Percentiles rank a stretch among this genome's conserved stretches.
phyloP scores from a whole-genome alignment of 805 yeast species.

The Kodamaea leandrae region DNA sequence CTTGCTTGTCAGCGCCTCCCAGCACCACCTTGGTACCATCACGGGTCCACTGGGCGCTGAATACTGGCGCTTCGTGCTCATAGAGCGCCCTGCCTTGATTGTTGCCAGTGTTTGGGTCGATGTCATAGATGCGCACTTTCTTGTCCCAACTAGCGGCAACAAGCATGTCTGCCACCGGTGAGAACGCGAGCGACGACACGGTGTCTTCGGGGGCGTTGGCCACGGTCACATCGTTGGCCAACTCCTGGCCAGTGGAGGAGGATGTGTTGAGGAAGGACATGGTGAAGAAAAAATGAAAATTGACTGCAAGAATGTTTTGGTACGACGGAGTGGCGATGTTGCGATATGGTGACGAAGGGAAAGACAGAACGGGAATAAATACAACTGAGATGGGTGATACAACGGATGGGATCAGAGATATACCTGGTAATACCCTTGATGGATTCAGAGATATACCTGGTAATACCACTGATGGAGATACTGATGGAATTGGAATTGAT shows the following conservation, averaged over 20 bases:
- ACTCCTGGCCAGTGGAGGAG: conserved; percentile 53
- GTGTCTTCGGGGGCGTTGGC: conserved; percentile 91
- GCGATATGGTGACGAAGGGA: no score
- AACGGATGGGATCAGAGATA: no score
- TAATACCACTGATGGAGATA: no score
- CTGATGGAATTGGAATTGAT: no score
- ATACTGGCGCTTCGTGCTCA: conserved; percentile 87
- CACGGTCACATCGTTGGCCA: conserved; percentile 67
- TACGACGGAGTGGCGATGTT: no score
- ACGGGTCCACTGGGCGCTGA: conserved; percentile 74
- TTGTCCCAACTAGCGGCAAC: conserved; percentile 93
- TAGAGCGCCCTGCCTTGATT: conserved; percentile 86
- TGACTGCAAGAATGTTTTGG: no score
- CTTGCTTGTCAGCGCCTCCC: conserved; percentile 90
- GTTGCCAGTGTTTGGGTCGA: conserved; percentile 64
- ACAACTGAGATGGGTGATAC: no score
- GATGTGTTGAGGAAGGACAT: conserved; percentile 22
- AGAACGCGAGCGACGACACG: conserved; percentile 76
- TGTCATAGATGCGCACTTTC: conserved; percentile 89
- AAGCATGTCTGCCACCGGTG: conserved; percentile 79
- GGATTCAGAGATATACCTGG: no score
- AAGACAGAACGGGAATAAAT: no score
- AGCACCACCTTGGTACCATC: conserved; percentile 88
- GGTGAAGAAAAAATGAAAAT: background rate
- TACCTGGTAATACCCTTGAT: no score